Conservation (phyloP, 352 stramenopile species). For the Globisporangium nagaii region DNA sequence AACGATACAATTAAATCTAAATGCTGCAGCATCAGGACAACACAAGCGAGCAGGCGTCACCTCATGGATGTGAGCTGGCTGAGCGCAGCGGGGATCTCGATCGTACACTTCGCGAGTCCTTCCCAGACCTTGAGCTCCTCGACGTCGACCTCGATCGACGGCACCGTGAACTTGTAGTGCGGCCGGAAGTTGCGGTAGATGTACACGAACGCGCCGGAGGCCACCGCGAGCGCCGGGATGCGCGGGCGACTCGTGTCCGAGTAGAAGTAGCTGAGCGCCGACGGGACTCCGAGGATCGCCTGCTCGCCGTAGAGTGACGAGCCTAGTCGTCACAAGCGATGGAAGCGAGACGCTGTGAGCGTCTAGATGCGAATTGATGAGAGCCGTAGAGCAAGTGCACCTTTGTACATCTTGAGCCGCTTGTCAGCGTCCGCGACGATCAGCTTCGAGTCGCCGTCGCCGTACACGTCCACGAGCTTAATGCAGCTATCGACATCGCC, state of each 20-base stretch:
- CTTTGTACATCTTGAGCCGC: slow-evolving; percentile 87
- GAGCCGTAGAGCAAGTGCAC: slow-evolving; percentile 12
- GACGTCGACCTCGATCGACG: slow-evolving; percentile 62
- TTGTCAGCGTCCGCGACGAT: slow-evolving; percentile 76
- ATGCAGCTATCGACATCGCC: slow-evolving; percentile 34
- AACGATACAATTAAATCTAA: neutral
- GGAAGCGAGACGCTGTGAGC: neutral
- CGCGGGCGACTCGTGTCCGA: slow-evolving; percentile 29
- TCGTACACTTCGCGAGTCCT: slow-evolving; percentile 52
- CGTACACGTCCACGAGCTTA: slow-evolving; percentile 76
- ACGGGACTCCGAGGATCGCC: slow-evolving; percentile 70
- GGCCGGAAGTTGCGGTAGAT: slow-evolving; percentile 90
- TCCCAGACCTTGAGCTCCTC: slow-evolving; percentile 76
- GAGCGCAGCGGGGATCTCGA: slow-evolving; percentile 64
- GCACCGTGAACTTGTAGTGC: slow-evolving; percentile 89
- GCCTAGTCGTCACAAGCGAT: slow-evolving; percentile 9
- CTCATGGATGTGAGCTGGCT: slow-evolving; percentile 59
- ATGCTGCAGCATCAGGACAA: neutral
- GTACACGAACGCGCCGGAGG: slow-evolving; percentile 83
- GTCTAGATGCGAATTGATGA: no score
- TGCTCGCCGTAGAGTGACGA: slow-evolving; percentile 78
- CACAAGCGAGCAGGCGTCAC: slow-evolving; percentile 12
- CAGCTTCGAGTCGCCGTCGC: slow-evolving; percentile 79
- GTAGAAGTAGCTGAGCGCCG: slow-evolving; percentile 74
- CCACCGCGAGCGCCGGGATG: slow-evolving; percentile 81